Evolutionary conservation across 441 rosid species (phyloP), one percentile per base, ranked within the genome.

Genomic region (Manihot esculenta): DNA sequence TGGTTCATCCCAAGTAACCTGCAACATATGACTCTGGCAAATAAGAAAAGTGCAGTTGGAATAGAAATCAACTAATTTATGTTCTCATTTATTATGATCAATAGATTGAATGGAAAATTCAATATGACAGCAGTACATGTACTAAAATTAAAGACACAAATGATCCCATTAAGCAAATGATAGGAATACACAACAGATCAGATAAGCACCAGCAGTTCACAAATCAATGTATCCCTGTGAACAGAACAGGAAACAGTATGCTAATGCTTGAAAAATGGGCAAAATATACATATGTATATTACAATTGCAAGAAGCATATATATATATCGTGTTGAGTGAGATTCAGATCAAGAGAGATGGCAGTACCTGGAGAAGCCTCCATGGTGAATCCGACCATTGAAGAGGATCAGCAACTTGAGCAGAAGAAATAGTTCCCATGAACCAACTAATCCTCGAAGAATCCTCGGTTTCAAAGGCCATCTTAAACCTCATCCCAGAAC

Each of bases 1-100:
- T 0, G 98, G 98, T 73, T 95, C 99, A 68, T 95, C 99, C 99
- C 99, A 95, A 11, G 88, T 81, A 49, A 95, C 99, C 99, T 95
- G 79, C 71, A 77, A 8, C 20, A 69, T 42, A 71, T 24, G 12
- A 27, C 42, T 42, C 13, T 1, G 6, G 62, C 49, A 26, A 41
- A 27, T 38, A 42, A 24, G 14, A 17, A 67, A 35, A 11, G 49
- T 3, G 1, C 17, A 2, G 7, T 45, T 45, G 23, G 17, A 17
- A 60, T 13, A 44, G 15, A 7, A 2, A n/a, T 69, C 65, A 57
- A 20, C 21, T 44, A 21, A 24, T 12, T n/a, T 5, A 48, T 10
- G 5, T 45, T 26, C 20, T 9, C 2, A 35, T 33, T 33, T 33
- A 33, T 33, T 33, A 33, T 33, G 20, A n/a, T n/a, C n/a, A n/a